Evolutionary conservation across 2,329 filamentous ascomycete genomes (phyloP), one percentile per base, ranked within the genome.

Genomic region (Calycina marina): DNA sequence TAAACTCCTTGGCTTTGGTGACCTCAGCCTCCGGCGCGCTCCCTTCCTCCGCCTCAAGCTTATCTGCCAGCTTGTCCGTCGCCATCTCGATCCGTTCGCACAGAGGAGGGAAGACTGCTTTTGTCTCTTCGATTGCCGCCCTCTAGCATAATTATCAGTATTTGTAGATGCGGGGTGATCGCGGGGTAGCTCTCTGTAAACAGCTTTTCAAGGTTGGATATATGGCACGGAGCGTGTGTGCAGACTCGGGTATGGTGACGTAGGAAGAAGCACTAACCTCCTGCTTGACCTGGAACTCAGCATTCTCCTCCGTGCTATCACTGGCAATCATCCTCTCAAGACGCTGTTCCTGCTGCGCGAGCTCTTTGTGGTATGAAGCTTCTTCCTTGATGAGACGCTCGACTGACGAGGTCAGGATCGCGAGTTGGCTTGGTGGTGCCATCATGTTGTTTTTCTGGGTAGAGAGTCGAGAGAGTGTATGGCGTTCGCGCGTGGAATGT

Each of bases 331-430:
- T 54, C 45, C 79, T 72, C 27, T 65, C 61, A 12, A 93, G 65
- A 35, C 79, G 72, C 39, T 69, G 67, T 46, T 81, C 67, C 54
- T 96, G 86, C 42, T 77, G 65, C 41, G 69, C 62, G 13, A 86
- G 68, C 56, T 98, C 90, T 52, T 79, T 79, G 63, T 86, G 79
- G 61, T 98, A 96, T 48, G 77, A 88, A 24, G 69, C 64, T 56
- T 94, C 83, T 57, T 98, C 90, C 58, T 93, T 94, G 44, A 93
- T 72, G 29, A 96, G 71, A 37, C 90, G 83, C 47, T 70, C 65
- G 44, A 96, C 72, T 13, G 83, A 74, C 40, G 77, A 72, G 14
- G 82, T 90, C 27, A 79, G 75, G 52, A 94, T 90, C 48, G 72
- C 58, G 54, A 94, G 72, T 45, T 76, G 69, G 1, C 77, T 75